A percentile compares a stretch with the other conserved stretches of the same genome.
Evolutionary conservation across 116 monocot species (phyloP).

Genomic region (Papilionanthe hybrid): DNA sequence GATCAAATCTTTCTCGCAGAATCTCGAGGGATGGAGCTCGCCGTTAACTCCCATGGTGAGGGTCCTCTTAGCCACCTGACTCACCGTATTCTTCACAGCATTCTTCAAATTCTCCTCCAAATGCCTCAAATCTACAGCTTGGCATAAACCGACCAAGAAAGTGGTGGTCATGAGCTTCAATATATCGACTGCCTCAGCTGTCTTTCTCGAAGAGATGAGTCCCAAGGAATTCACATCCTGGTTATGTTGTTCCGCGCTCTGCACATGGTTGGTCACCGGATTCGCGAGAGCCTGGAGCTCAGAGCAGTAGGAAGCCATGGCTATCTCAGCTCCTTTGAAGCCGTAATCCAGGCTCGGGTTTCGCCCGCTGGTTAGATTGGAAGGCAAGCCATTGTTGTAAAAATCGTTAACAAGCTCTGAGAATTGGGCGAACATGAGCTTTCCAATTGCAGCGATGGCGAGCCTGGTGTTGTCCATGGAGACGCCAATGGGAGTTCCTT

Average conservation of each 20-base stretch:
- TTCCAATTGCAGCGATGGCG: constrained; percentile 82
- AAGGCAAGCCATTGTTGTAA: constrained; percentile 90
- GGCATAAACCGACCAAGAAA: constrained; percentile 60
- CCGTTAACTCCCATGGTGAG: constrained; percentile 19
- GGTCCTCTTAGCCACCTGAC: constrained; percentile 14
- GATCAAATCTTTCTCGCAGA: constrained; percentile 81
- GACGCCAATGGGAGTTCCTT: constrained; percentile 88
- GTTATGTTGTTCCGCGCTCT: constrained; percentile 96
- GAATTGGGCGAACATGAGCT: constrained; percentile 93
- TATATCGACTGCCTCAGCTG: constrained; percentile 73
- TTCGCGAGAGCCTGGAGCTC: constrained; percentile 82
- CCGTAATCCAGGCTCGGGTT: constrained; percentile 86
- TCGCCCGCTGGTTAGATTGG: constrained; percentile 61
- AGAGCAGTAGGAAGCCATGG: constrained; percentile 86
- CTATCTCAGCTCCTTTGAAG: constrained; percentile 86
- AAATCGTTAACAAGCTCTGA: constrained; percentile 92
- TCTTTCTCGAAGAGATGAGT: constrained; percentile 82
- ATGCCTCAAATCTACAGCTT: constrained; percentile 29
- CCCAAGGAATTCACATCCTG: constrained; percentile 92
- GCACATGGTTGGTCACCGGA: constrained; percentile 84
- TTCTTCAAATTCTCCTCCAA: constrained; percentile 25
- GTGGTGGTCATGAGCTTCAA: constrained; percentile 85
- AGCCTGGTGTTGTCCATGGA: constrained; percentile 92
- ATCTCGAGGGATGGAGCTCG: constrained; percentile 51
- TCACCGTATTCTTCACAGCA: constrained; percentile 24